phyloP scores from a whole-genome alignment of 2,329 filamentous ascomycete species.

The Arthrinium phaeospermum region DNA sequence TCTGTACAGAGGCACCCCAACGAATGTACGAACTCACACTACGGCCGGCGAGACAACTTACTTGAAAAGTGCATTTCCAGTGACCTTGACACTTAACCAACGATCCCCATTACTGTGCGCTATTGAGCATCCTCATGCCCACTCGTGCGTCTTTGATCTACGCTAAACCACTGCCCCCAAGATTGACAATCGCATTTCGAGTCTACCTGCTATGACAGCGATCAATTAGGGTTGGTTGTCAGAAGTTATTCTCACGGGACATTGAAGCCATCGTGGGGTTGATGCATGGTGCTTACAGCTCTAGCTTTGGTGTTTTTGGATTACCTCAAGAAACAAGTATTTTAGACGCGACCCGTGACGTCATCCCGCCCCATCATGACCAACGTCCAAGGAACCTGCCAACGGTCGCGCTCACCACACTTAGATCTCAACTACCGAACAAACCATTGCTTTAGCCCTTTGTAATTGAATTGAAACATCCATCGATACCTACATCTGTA shows the following conservation, averaged over 20 bases:
- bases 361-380: background rate
- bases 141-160: too few species aligned
- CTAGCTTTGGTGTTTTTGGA: background rate
- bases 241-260: background rate
- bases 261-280: background rate
- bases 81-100: too few species aligned
- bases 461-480: background rate
- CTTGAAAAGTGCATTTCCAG: too few species aligned
- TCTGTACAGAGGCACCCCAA: too few species aligned
- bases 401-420: background rate
- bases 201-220: background rate
- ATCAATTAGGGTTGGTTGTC: background rate
- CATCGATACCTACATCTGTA: background rate
- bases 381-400: background rate
- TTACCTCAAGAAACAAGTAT: constrained; percentile 8
- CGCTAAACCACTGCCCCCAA: background rate
- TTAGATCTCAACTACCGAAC: background rate
- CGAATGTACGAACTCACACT: too few species aligned
- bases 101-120: too few species aligned
- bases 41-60: too few species aligned
- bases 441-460: background rate
- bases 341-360: background rate
- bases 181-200: background rate
- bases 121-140: too few species aligned
- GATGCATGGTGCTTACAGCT: background rate